phyloP scores from a whole-genome alignment of 495 filamentous ascomycete species.

The Talaromyces ruber region DNA sequence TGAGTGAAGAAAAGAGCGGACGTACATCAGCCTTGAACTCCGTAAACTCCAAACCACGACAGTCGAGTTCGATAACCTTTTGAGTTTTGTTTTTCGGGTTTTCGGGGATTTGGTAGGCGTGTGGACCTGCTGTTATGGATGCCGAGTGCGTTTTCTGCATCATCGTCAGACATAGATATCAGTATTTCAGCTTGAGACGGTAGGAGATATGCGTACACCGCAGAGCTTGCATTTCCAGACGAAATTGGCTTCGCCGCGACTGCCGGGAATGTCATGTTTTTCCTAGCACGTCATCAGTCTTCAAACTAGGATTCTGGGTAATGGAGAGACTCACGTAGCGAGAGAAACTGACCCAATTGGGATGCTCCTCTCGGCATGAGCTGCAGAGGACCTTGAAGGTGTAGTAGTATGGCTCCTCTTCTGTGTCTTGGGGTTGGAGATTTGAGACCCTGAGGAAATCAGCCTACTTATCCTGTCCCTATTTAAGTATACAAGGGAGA shows the following conservation, averaged over 20 bases:
- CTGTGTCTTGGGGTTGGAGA: conserved; percentile 74
- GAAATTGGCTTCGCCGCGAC: conserved; percentile 68
- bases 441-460: conserved; percentile 68
- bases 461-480: no score
- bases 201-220: conserved; percentile 43
- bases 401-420: conserved; percentile 79
- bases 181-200: background rate
- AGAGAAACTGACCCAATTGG: conserved; percentile 78
- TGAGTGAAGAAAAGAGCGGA: background rate
- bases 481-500: conserved; percentile 7
- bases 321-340: conserved; percentile 61
- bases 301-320: background rate
- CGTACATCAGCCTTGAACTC: conserved; percentile 82
- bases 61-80: conserved; percentile 84
- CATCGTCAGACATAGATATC: background rate
- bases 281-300: conserved; percentile 45
- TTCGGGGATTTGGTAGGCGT: conserved; percentile 51
- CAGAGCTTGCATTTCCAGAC: conserved; percentile 89
- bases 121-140: conserved; percentile 63
- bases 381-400: conserved; percentile 96
- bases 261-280: conserved; percentile 76
- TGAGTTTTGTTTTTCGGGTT: conserved; percentile 59
- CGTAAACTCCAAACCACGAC: conserved; percentile 84
- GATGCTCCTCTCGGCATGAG: conserved; percentile 84
- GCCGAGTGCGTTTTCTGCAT: conserved; percentile 55